Conservation (phyloP, 192 early-diverging fungal species). For the Entomortierella parvispora region DNA sequence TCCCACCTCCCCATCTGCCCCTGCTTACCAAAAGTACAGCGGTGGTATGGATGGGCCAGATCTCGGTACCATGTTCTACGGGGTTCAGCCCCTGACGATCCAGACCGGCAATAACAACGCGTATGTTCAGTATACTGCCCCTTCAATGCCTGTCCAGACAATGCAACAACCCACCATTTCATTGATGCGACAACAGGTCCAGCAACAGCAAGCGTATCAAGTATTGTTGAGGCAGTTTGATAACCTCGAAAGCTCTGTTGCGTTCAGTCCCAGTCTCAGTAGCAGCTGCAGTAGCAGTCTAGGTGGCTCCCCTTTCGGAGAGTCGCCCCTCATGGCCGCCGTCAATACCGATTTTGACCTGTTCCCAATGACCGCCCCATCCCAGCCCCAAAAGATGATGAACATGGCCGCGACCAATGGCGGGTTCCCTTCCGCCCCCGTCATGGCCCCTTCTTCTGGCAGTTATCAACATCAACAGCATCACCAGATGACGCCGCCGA, state of each 20-base stretch:
- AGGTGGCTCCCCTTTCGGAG: conserved; percentile 30
- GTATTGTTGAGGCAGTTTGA: conserved; percentile 45
- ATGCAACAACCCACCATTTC: conserved; percentile 1
- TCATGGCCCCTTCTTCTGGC: conserved; percentile 29
- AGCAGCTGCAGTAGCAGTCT: conserved; percentile 42
- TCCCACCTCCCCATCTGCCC: conserved; percentile 37
- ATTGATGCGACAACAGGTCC: conserved; percentile 4
- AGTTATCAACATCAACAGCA: conserved; percentile 2
- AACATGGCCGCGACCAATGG: background rate
- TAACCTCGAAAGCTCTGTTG: conserved; percentile 45
- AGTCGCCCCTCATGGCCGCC: conserved; percentile 28
- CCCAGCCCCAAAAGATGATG: background rate
- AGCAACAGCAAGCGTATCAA: conserved; percentile 36
- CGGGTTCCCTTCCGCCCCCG: conserved; percentile 14
- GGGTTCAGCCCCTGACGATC: conserved; percentile 20
- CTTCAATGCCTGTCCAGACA: background rate
- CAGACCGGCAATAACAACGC: conserved; percentile 16
- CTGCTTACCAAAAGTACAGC: conserved; percentile 33
- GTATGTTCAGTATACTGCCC: conserved; percentile 23
- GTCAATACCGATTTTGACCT: conserved; percentile 39
- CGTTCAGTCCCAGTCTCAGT: conserved; percentile 40
- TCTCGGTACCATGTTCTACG: conserved; percentile 33
- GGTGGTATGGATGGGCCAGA: conserved; percentile 1
- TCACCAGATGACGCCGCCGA: conserved; percentile 33
- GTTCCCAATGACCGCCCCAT: conserved; percentile 18